These are phyloP conservation scores for Phaeosphaeria sp. DNA, from an alignment of 2,329 filamentous ascomycete genomes.

Conservation along the genomic window DNA sequence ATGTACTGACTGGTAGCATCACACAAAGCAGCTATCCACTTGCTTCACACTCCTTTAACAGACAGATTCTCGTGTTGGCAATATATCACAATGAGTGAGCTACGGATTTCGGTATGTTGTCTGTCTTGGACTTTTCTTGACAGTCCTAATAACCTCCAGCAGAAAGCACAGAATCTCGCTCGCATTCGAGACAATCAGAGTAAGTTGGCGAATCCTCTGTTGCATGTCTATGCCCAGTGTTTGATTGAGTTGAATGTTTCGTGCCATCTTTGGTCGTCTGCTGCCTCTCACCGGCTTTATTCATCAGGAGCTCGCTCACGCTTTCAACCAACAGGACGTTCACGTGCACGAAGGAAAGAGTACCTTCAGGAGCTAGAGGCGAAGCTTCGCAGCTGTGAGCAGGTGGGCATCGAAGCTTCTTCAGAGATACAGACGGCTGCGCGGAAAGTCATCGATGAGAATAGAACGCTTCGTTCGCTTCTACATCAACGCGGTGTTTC, in stretches of 20 bases:
- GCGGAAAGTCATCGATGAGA: constrained; percentile 72
- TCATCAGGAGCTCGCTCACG: constrained; percentile 10
- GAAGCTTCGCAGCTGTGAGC: constrained; percentile 68
- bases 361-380: constrained; percentile 74
- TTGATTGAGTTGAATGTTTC: neutral
- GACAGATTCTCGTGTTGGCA: constrained; percentile 3
- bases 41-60: constrained; percentile 12
- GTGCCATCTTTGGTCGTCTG: neutral
- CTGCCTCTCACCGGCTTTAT: no score
- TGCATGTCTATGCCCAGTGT: neutral
- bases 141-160: constrained; percentile 15
- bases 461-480: constrained; percentile 67
- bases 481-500: constrained; percentile 65
- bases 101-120: constrained; percentile 27
- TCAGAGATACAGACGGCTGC: constrained; percentile 76
- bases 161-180: constrained; percentile 54
- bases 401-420: constrained; percentile 70
- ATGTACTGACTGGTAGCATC: constrained; percentile 26
- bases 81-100: constrained; percentile 36
- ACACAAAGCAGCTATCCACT: constrained; percentile 19
- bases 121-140: neutral
- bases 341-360: constrained; percentile 75
- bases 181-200: constrained; percentile 78
- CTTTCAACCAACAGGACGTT: constrained; percentile 58
- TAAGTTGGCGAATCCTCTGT: constrained; percentile 12